Conservation (phyloP, 345 rosid genomes). For the Citrus sp. region DNA sequence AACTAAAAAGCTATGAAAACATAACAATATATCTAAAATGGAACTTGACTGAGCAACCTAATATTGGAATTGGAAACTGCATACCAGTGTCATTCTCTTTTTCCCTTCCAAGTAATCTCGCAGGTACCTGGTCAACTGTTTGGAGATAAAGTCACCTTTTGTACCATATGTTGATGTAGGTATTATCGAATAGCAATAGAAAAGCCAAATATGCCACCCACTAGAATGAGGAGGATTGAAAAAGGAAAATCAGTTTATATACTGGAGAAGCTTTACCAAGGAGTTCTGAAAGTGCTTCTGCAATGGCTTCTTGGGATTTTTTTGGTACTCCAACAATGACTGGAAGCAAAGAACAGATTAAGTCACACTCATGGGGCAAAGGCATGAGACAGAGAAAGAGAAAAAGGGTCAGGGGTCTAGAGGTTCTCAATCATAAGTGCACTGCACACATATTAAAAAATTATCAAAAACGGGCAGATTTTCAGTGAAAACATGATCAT, state of each 20-base stretch:
- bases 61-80: conserved; percentile 17
- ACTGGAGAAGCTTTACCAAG: conserved; percentile 49
- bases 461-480: background rate
- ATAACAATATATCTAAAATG: background rate
- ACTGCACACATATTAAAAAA: background rate
- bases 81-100: conserved; percentile 88
- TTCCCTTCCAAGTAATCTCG: conserved; percentile 90
- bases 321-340: conserved; percentile 91
- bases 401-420: background rate
- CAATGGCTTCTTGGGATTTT: conserved; percentile 76
- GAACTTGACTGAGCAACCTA: background rate
- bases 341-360: conserved; percentile 23
- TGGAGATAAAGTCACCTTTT: conserved; percentile 13
- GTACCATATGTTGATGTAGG: background rate
- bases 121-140: conserved; percentile 79
- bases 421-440: background rate
- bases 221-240: background rate
- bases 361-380: conserved; percentile 2
- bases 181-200: background rate
- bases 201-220: background rate
- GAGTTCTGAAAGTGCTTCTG: conserved; percentile 89
- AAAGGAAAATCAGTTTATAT: background rate
- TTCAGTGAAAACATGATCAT: background rate
- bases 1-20: background rate
- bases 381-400: background rate